Evolutionary conservation across 163 green algal genomes (phyloP), one percentile per base, ranked within the genome.

Genomic region (Chlamydomonas reinhardtii): DNA sequence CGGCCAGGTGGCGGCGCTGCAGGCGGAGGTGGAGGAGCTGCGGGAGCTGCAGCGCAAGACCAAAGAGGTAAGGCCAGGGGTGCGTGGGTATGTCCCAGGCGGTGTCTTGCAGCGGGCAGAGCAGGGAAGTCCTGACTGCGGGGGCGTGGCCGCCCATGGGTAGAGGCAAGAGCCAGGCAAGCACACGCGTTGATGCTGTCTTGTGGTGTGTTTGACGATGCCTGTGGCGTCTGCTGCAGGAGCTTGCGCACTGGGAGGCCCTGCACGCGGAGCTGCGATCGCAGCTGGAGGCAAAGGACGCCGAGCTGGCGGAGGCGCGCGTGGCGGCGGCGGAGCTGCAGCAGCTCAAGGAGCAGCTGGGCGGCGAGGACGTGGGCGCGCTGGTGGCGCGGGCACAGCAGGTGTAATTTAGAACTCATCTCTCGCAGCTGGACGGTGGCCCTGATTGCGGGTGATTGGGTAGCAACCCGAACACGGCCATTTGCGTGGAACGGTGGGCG

Each of bases 221-320:
- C 48, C 48, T 14, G 1, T 56, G 48, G 1, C 9, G 48, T 8
- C 8, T 48, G 5, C 5, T 17, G 22, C 80, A 86, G 80, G 80
- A 86, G 70, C 80, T 86, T 15, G 52, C 70, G 0, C 56, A 79
- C 5, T 86, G 80, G 80, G 80, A 86, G 80, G 34, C 56, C 35
- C 69, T 86, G 54, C 56, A 86, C 69, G 9, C 43, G 22, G 80
- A 86, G 69, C 70, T 86, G 56, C 80, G 80, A 1, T 29, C 54
- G 27, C 54, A 86, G 80, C 70, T 86, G 56, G 80, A 79, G 35
- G 59, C 80, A 17, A 86, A 86, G 80, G 80, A 86, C 35, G 48
- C 24, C 0, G 80, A 86, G 69, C 56, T 86, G 34, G 17, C 27
- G 70, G 54, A 29, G 37, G 80, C 80, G 4, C 27, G 22, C 29